Conservation (phyloP, 108 stramenopile species). For the Fragilariopsis cylindrus region DNA sequence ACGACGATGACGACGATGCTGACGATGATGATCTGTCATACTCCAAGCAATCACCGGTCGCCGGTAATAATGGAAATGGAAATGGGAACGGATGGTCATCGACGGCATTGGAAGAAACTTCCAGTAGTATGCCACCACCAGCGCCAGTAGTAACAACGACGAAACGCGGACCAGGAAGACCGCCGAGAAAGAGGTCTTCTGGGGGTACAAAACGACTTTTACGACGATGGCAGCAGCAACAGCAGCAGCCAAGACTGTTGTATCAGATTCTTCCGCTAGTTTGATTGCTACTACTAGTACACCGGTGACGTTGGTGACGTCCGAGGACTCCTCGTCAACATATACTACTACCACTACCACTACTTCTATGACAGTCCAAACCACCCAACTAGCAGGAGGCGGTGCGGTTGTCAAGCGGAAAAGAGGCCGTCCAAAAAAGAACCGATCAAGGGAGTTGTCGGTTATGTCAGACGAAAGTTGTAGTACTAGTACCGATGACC, state of each 20-base stretch:
- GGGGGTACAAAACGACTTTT: slow-evolving; percentile 9
- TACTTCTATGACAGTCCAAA: not conserved
- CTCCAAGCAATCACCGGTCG: not conserved
- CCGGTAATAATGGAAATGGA: not conserved
- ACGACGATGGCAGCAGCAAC: not conserved
- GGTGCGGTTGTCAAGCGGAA: slow-evolving; percentile 22
- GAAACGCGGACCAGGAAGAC: slow-evolving; percentile 29
- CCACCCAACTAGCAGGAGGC: slow-evolving; percentile 1
- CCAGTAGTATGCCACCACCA: slow-evolving; percentile 3
- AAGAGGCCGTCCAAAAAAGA: slow-evolving; percentile 33
- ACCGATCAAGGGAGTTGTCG: slow-evolving; percentile 2
- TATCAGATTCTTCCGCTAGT: not conserved
- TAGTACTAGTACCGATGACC: no score
- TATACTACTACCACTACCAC: not conserved
- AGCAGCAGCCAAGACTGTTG: not conserved
- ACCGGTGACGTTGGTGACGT: no score
- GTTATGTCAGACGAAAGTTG: no score
- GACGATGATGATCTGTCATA: not conserved
- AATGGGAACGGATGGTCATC: not conserved
- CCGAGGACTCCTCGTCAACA: not conserved
- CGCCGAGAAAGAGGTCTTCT: slow-evolving; percentile 2
- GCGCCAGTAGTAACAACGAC: not conserved
- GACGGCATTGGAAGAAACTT: not conserved
- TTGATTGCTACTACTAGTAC: not conserved
- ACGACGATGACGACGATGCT: slow-evolving; percentile 11